Evolutionary conservation across 1,284 basidiomycete species (phyloP).

Genomic region (Anthracocystis panici-leucophaei): DNA sequence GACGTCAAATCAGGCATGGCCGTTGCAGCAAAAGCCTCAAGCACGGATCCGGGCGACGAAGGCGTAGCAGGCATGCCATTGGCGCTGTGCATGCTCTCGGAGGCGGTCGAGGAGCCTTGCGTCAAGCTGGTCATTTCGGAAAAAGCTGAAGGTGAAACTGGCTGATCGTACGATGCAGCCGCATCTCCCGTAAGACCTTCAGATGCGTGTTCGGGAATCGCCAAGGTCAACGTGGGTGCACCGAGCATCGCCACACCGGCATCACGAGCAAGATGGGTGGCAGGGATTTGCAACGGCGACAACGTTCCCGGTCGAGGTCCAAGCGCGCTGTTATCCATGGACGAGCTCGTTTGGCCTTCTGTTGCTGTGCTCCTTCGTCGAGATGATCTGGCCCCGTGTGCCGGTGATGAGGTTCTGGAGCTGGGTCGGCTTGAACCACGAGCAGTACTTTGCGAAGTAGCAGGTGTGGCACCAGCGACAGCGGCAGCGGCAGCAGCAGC

Average conservation of each 20-base stretch:
- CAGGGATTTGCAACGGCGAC: slow-evolving; percentile 27
- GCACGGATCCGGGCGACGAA: slow-evolving; percentile 17
- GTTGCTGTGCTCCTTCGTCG: slow-evolving; percentile 30
- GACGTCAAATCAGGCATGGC: not conserved
- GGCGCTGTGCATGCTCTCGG: slow-evolving; percentile 34
- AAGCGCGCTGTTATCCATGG: not conserved
- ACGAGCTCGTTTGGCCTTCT: slow-evolving; percentile 12
- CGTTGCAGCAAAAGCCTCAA: slow-evolving; percentile 19
- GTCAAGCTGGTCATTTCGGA: slow-evolving; percentile 51
- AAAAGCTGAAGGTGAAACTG: slow-evolving; percentile 41
- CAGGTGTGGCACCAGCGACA: slow-evolving; percentile 3
- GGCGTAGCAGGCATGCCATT: slow-evolving; percentile 39
- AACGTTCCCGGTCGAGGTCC: slow-evolving; percentile 28
- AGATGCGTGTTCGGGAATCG: not conserved
- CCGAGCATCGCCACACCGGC: slow-evolving; percentile 9
- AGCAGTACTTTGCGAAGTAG: not conserved
- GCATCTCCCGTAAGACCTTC: slow-evolving; percentile 5
- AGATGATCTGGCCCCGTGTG: slow-evolving; percentile 24
- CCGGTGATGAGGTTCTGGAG: slow-evolving; percentile 37
- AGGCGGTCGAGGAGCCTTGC: slow-evolving; percentile 41
- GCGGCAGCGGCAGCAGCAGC: slow-evolving; percentile 14
- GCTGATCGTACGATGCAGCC: slow-evolving; percentile 13
- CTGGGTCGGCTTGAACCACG: slow-evolving; percentile 20
- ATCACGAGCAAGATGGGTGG: slow-evolving; percentile 15
- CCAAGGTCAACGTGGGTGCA: slow-evolving; percentile 2